phyloP scores from a whole-genome alignment of 768 basidiomycete genomes.

The Pleurotus citrinopileatus region DNA sequence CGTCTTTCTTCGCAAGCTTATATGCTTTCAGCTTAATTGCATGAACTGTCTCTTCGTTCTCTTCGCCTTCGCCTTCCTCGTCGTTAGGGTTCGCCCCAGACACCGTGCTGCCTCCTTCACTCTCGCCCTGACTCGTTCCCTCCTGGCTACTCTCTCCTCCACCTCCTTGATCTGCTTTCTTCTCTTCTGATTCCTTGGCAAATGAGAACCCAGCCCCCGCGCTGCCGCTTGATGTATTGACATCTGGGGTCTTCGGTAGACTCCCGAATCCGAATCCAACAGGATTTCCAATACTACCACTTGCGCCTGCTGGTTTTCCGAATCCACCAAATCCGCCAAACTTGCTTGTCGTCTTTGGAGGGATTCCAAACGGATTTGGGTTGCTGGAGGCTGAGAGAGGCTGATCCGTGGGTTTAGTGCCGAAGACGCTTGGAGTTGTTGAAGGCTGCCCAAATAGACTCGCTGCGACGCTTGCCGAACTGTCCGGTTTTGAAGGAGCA shows the following conservation, averaged over 20 bases:
- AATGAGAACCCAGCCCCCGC: conserved; percentile 13
- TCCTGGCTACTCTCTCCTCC: conserved; percentile 21
- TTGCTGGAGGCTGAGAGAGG: background rate
- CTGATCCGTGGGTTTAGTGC: background rate
- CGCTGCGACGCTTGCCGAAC: background rate
- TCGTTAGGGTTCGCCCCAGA: conserved; percentile 46
- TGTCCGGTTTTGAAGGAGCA: conserved; percentile 1
- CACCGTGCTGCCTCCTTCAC: conserved; percentile 41
- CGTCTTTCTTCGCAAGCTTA: conserved; percentile 48
- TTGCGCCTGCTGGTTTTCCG: conserved; percentile 26
- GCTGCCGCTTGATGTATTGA: conserved; percentile 2
- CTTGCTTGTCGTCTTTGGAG: conserved; percentile 10
- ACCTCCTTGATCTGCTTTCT: conserved; percentile 15
- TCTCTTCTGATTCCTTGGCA: conserved; percentile 15
- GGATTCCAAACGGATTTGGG: conserved; percentile 2
- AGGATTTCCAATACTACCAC: conserved; percentile 58
- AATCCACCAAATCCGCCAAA: conserved; percentile 24
- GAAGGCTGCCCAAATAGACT: conserved; percentile 1
- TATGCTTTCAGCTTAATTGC: conserved; percentile 60
- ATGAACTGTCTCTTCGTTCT: conserved; percentile 70
- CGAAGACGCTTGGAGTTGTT: background rate
- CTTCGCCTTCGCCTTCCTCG: conserved; percentile 77
- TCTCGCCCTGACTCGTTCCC: conserved; percentile 28
- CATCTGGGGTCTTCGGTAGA: conserved; percentile 27
- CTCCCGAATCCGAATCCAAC: conserved; percentile 60